Evolutionary conservation across 169 alveolate genomes (phyloP), one percentile per base, ranked within the genome.

Genomic region (Eimeria praecox): DNA sequence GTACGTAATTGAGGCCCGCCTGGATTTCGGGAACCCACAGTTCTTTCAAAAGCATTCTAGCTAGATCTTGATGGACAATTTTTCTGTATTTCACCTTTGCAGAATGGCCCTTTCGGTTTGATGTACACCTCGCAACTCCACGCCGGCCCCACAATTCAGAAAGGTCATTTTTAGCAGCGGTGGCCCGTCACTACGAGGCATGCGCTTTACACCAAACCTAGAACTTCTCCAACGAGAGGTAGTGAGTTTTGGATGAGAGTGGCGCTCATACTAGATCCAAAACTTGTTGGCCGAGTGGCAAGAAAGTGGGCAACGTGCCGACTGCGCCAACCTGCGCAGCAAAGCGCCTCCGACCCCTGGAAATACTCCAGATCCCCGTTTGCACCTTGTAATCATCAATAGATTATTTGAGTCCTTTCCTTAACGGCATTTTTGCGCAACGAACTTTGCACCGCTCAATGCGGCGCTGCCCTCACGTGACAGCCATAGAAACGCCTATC

Each of bases 61-160:
- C 49, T 38, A 27, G 20, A 73, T 4, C 0, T 12, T 3, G 20
- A 18, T 73, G 54, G 14, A 73, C 52, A 73, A 38, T 16, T 18
- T 35, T 73, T 73, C 38, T 9, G 12, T 35, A 38, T 73, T 38
- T 73, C 52, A 73, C 33, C 54, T 73, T 10, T 66, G 27, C 27
- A 73, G 30, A 38, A 16, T 38, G 14, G 83, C 38, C 83, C 83
- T 5, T n/a, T 38, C 6, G 52, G 33, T 73, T 35, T 73, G 83
- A 38, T 73, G 33, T 6, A 20, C 20, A 30, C 83, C 22, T 38
- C 56, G 56, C 38, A 56, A 56, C 92, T 30, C 24, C 33, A 40
- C 56, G 0, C 27, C 92, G 77, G 92, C 92, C 92, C 92, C 92
- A 85, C 92, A 85, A 24, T 38, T 24, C 54, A 56, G 27, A 30